These are phyloP conservation scores for Lathyrus oleraceus DNA, from an alignment of 306 rosid species.

Conservation along the genomic window DNA sequence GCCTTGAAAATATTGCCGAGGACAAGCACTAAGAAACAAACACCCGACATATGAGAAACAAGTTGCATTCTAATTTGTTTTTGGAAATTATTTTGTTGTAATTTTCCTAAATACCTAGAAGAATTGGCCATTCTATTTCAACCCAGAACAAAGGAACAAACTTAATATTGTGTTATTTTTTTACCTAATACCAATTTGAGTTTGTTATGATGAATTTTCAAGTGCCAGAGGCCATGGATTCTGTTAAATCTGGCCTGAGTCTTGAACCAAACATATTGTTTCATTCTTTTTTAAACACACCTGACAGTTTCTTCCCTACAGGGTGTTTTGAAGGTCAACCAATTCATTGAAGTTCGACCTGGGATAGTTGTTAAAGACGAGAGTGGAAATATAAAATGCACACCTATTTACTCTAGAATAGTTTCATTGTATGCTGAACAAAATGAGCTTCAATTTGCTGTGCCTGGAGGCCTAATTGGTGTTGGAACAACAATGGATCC, in stretches of 20 bases:
- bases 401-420: constrained; percentile 93
- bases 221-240: background rate
- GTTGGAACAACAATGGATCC: constrained; percentile 99
- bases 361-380: constrained; percentile 96
- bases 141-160: background rate
- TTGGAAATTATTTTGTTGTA: background rate
- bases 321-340: constrained; percentile 96
- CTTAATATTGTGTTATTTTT: constrained; percentile 1
- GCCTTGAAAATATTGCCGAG: background rate
- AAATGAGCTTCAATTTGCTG: constrained; percentile 95
- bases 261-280: background rate
- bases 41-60: background rate
- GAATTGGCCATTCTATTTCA: background rate
- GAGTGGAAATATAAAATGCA: constrained; percentile 79
- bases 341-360: constrained; percentile 96
- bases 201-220: background rate
- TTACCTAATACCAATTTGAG: background rate
- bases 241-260: background rate
- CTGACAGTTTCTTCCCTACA: constrained; percentile 39
- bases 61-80: background rate
- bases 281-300: background rate
- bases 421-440: constrained; percentile 90
- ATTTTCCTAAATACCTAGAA: background rate
- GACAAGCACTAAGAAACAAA: background rate
- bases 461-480: constrained; percentile 96